These are phyloP conservation scores for Priceomyces castillae DNA, from an alignment of 805 yeast genomes.

Conservation along the genomic window DNA sequence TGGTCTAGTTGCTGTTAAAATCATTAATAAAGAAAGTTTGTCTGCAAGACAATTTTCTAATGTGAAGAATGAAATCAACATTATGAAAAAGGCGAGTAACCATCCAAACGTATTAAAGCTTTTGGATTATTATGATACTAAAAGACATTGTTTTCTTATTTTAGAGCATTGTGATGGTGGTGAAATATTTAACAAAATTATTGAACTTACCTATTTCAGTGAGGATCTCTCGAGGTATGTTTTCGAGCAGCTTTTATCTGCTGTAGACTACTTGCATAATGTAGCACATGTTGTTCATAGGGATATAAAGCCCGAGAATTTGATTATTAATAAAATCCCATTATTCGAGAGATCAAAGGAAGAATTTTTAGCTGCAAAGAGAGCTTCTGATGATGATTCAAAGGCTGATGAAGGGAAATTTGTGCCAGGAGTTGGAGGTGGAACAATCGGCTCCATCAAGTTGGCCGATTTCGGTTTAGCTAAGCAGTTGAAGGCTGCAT, in stretches of 20 bases:
- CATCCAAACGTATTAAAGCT: conserved; percentile 63
- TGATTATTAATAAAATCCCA: conserved; percentile 59
- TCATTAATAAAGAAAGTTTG: conserved; percentile 62
- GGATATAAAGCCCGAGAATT: conserved; percentile 80
- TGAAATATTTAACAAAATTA: conserved; percentile 76
- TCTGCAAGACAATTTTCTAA: conserved; percentile 50
- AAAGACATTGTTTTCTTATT: conserved; percentile 56
- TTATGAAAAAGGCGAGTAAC: conserved; percentile 59
- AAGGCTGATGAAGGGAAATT: conserved; percentile 65
- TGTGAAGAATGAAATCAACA: conserved; percentile 67
- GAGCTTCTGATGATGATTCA: conserved; percentile 57
- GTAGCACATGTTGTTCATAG: conserved; percentile 68
- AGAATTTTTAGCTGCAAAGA: conserved; percentile 24
- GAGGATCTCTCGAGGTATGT: conserved; percentile 73
- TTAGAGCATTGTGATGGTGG: conserved; percentile 75
- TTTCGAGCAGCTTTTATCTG: conserved; percentile 66
- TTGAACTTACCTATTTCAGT: conserved; percentile 70
- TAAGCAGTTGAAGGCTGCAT: conserved; percentile 49
- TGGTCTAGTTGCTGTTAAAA: conserved; percentile 65
- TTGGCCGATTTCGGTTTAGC: conserved; percentile 72
- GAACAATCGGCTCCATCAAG: conserved; percentile 61
- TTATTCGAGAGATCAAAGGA: conserved; percentile 37
- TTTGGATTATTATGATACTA: conserved; percentile 50
- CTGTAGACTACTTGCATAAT: conserved; percentile 64
- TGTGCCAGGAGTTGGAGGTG: conserved; percentile 53